Base-by-base conservation (phyloP, 495 filamentous ascomycete species). In the Immersiella caudata region DNA sequence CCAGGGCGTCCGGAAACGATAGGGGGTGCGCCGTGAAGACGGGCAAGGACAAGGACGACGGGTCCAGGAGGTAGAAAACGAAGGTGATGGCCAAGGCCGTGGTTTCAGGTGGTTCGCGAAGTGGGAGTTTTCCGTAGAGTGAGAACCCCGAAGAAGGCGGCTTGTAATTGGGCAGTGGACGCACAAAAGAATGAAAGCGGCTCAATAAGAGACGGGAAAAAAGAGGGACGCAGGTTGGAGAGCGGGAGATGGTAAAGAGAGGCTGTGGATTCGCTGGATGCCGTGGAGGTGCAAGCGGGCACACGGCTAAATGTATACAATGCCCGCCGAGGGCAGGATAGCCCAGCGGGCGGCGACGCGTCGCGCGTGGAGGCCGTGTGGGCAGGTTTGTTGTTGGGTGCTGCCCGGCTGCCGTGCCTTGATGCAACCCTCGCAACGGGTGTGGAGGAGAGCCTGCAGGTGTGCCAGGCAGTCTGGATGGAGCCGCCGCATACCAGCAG, bases 31-130 rank as follows among this genome's bases (percentile, higher is more conserved):
- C 29, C 26, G 57, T 60, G 24, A 21, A 27, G 57, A 60, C 29
- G 26, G 27, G 57, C 20, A 33, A 22, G 29, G 36, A 29, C 35
- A 36, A 25, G 51, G 27, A 18, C 18, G 59, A 40, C 58, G 64
- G 68, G 68, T 49, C 61, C 21, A 1, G 14, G 57, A 21, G 57
- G 29, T 33, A 36, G 40, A 62, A 55, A 72, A 69, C 64, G 62
- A 68, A 71, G 57, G 65, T 54, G 60, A 65, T 64, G 60, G 57
- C 63, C 61, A 24, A 64, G 65, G 68, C 64, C 68, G 59, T 22
- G 27, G 50, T 64, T 67, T 58, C 60, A 71, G 62, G 62, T 54
- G 46, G 24, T 29, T 62, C 62, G 35, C 29, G 26, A 50, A 20
- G 20, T 52, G n/a, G 35, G 20, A 18, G 33, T 62, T 21, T 46